These are phyloP conservation scores for Globisporangium cystogenes DNA, from an alignment of 352 stramenopile species.

Conservation along the genomic window DNA sequence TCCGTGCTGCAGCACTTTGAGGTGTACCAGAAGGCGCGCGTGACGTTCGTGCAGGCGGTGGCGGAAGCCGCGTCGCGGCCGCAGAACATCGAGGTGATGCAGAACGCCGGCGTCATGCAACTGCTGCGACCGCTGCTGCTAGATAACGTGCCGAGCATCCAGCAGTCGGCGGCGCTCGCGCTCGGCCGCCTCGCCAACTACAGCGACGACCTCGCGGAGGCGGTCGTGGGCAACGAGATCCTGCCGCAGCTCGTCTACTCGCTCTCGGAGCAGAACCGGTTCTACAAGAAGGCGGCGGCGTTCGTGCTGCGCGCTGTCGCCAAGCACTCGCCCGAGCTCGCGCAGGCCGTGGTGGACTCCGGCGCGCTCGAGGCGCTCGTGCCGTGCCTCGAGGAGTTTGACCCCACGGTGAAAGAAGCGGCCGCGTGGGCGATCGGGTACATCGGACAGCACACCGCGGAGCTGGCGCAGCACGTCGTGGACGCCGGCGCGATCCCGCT, in stretches of 20 bases:
- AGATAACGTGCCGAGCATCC: slow-evolving; percentile 94
- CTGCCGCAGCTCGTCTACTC: slow-evolving; percentile 96
- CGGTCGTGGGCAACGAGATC: slow-evolving; percentile 94
- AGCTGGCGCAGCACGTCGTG: slow-evolving; percentile 92
- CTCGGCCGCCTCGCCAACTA: slow-evolving; percentile 94
- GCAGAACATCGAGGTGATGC: slow-evolving; percentile 96
- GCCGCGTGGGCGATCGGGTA: slow-evolving; percentile 95
- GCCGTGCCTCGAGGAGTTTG: slow-evolving; percentile 94
- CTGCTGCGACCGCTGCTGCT: slow-evolving; percentile 90
- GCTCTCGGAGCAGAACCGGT: slow-evolving; percentile 92
- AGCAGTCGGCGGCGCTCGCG: slow-evolving; percentile 92
- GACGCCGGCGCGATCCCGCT: slow-evolving; percentile 91
- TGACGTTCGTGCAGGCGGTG: slow-evolving; percentile 93
- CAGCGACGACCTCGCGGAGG: slow-evolving; percentile 92
- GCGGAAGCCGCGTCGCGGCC: slow-evolving; percentile 91
- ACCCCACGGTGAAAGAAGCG: slow-evolving; percentile 93
- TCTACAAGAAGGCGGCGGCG: slow-evolving; percentile 95
- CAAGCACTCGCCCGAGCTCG: slow-evolving; percentile 93
- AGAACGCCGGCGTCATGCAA: slow-evolving; percentile 95
- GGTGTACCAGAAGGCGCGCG: slow-evolving; percentile 93
- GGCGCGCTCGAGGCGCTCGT: slow-evolving; percentile 90
- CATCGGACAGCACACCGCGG: slow-evolving; percentile 92
- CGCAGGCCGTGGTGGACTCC: slow-evolving; percentile 92
- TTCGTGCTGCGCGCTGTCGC: slow-evolving; percentile 93
- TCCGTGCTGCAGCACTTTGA: slow-evolving; percentile 94